phyloP scores from a whole-genome alignment of 805 yeast species.

The Starmerella scarabaei region DNA sequence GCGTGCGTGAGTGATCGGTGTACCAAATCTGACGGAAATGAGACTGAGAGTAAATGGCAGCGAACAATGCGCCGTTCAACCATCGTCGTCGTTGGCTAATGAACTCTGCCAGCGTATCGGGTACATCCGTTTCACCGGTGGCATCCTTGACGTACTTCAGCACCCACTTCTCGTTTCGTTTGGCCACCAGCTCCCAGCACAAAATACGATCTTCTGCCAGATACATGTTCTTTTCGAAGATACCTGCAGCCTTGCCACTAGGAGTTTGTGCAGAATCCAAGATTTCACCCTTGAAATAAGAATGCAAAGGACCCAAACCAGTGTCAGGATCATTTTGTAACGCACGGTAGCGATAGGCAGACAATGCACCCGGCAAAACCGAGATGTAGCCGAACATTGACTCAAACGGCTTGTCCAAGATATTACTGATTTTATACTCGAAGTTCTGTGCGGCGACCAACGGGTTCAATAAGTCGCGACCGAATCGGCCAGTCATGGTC shows the following conservation, averaged over 20 bases:
- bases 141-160: slow-evolving; percentile 85
- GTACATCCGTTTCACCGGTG: slow-evolving; percentile 93
- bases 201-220: slow-evolving; percentile 92
- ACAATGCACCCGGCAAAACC: slow-evolving; percentile 89
- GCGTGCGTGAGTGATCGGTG: slow-evolving; percentile 66
- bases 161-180: slow-evolving; percentile 71
- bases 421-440: slow-evolving; percentile 94
- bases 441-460: slow-evolving; percentile 92
- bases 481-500: slow-evolving; percentile 84
- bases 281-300: slow-evolving; percentile 83
- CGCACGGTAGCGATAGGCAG: slow-evolving; percentile 87
- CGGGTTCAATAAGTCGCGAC: slow-evolving; percentile 73
- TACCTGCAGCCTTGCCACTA: slow-evolving; percentile 39
- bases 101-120: slow-evolving; percentile 87
- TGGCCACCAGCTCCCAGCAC: slow-evolving; percentile 93
- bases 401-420: slow-evolving; percentile 87
- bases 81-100: slow-evolving; percentile 95
- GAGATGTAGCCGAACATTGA: slow-evolving; percentile 85
- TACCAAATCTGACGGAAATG: slow-evolving; percentile 83
- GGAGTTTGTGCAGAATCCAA: slow-evolving; percentile 47
- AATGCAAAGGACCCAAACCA: slow-evolving; percentile 81
- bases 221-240: slow-evolving; percentile 93
- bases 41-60: slow-evolving; percentile 77
- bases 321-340: slow-evolving; percentile 61
- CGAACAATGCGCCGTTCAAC: slow-evolving; percentile 96